Conservation (phyloP, 208 protist genomes). For the Wallacemonas sp. region DNA sequence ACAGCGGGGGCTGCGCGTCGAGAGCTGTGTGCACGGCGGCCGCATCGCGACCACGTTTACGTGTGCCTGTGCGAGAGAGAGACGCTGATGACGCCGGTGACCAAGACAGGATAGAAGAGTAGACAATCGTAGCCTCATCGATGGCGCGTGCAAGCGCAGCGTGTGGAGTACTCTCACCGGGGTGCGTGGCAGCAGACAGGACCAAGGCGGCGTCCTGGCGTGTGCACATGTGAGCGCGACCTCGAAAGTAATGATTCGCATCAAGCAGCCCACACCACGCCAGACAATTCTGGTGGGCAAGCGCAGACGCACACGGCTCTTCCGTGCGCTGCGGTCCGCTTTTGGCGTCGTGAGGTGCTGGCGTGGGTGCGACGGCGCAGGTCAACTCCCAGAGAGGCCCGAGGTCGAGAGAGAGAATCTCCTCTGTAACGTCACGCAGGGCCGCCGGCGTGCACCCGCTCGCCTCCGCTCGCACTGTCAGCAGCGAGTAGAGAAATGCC, state of each 20-base stretch:
- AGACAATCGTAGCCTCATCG: too few relatives aligned
- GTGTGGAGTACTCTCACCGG: too few relatives aligned
- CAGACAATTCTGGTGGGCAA: constrained; percentile 78
- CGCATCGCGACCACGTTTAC: too few relatives aligned
- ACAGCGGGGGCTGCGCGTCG: too few relatives aligned
- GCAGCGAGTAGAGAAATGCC: constrained; percentile 40
- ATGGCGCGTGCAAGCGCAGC: too few relatives aligned
- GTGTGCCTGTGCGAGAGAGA: too few relatives aligned
- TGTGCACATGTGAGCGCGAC: neutral
- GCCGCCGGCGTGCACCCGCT: constrained; percentile 41
- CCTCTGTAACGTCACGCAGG: constrained; percentile 52
- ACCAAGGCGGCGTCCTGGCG: neutral
- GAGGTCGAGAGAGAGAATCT: constrained; percentile 40
- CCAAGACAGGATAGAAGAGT: too few relatives aligned
- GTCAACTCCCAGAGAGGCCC: constrained; percentile 64
- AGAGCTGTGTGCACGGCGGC: too few relatives aligned
- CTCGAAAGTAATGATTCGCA: constrained; percentile 1
- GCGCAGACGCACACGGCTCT: neutral
- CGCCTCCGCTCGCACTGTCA: constrained; percentile 26
- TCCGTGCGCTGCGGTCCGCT: neutral
- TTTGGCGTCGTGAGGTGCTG: neutral
- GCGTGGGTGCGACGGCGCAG: neutral
- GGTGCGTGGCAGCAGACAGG: too few relatives aligned
- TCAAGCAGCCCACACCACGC: constrained; percentile 63
- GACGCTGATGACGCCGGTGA: too few relatives aligned